phyloP scores from a whole-genome alignment of 805 yeast genomes.

The Myxozyma neglecta region DNA sequence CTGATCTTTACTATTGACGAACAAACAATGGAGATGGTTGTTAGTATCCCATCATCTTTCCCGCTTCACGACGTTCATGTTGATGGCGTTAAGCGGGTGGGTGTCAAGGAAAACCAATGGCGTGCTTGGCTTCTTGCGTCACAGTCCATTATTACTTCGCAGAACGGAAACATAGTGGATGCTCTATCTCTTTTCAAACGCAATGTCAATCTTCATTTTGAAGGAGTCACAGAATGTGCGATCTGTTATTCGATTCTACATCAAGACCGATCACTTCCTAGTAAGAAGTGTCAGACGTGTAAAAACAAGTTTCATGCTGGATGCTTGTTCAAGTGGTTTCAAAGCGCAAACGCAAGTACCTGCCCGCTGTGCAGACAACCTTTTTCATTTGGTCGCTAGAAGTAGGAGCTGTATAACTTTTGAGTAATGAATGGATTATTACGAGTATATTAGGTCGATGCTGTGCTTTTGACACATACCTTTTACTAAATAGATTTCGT shows the following conservation, averaged over 20 bases:
- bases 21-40: constrained; percentile 75
- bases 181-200: constrained; percentile 67
- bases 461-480: too few relatives aligned
- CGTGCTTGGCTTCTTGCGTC: constrained; percentile 92
- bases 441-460: too few relatives aligned
- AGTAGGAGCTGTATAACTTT: background rate
- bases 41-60: constrained; percentile 68
- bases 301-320: constrained; percentile 93
- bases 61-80: constrained; percentile 78
- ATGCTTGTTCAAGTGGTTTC: constrained; percentile 93
- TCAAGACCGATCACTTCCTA: constrained; percentile 86
- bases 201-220: constrained; percentile 80
- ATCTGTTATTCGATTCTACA: constrained; percentile 92
- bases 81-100: constrained; percentile 74
- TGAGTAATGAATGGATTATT: background rate
- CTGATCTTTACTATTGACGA: constrained; percentile 81
- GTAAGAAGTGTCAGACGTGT: constrained; percentile 86
- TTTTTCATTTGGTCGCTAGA: constrained; percentile 24
- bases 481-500: too few relatives aligned
- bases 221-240: constrained; percentile 95
- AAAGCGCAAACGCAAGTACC: constrained; percentile 85
- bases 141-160: constrained; percentile 71
- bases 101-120: constrained; percentile 91
- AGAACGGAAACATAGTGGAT: constrained; percentile 53
- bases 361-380: constrained; percentile 85